Base-by-base conservation (phyloP, 257 asterid genomes). In the Solanum chilense region DNA sequence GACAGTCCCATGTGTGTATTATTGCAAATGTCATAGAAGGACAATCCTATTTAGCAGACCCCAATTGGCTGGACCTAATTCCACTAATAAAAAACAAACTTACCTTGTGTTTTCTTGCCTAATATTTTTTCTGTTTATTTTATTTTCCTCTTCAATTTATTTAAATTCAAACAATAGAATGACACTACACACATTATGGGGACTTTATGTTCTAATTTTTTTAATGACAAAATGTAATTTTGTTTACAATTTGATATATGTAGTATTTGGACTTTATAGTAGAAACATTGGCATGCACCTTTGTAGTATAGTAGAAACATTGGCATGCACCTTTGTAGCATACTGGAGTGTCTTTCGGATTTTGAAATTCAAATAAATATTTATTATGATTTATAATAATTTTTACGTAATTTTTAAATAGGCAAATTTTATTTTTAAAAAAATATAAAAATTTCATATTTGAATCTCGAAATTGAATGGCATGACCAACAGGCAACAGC, bases 1-100 rank as follows among this genome's bases (percentile, higher is more conserved):
- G 86, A 64, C 64, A 45, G 69, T 18, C 58, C 77, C 88, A 86
- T 77, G 86, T 86, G 86, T 86, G 85, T 47, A 86, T 86, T 78
- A 86, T 86, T 78, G 58, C 29, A 12, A 64, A 78, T 86, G 88
- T 81, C 85, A 44, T 39, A 44, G 78, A 86, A 42, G 81, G 88
- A 49, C 88, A 86, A 86, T 78, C 88, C 52, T 75, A 78, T 86
- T 64, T 86, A 86, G 66, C 80, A 78, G 66, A 86, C 47, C 87
- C 87, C 77, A 74, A 37, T 84, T 84, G 66, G 87, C 66, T 66
- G 87, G 80, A 66, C 85, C 44, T 84, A 74, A 74, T 21, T 84
- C 31, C 84, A 84, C 11, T 25, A 9, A n/a, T 39, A 41, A 42
- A 39, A 60, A n/a, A 23, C 71, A 58, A n/a, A 33, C 20, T 21